A percentile compares a stretch with the other conserved stretches of the same genome.
Evolutionary conservation across 1,284 basidiomycete genomes (phyloP).

Genomic region (Naganishia albida): DNA sequence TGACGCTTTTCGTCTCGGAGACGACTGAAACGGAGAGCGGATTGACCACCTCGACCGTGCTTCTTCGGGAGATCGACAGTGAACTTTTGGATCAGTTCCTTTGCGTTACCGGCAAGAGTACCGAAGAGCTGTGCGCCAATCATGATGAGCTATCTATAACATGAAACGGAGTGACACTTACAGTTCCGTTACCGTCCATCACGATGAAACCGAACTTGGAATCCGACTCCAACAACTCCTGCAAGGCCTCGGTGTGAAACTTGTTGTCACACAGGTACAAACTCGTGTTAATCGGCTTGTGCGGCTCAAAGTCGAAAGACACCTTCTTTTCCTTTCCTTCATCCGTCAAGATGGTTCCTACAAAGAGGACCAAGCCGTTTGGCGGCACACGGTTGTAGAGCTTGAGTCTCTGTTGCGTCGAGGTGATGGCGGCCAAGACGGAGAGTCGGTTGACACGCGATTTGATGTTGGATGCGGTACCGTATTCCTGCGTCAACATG

Average conservation of each 20-base stretch:
- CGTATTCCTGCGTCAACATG: conserved; percentile 98
- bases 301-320: conserved; percentile 95
- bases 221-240: conserved; percentile 95
- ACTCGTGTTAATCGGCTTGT: conserved; percentile 97
- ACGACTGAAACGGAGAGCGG: conserved; percentile 98
- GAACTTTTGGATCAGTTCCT: conserved; percentile 97
- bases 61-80: conserved; percentile 99
- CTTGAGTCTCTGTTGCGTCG: conserved; percentile 97
- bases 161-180: conserved; percentile 13
- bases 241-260: conserved; percentile 97
- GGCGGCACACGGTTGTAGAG: conserved; percentile 94
- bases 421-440: conserved; percentile 95
- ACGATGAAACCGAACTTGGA: conserved; percentile 99
- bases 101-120: conserved; percentile 93
- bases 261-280: conserved; percentile 99
- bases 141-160: not conserved
- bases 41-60: conserved; percentile 99
- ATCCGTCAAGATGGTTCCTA: conserved; percentile 96
- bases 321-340: conserved; percentile 99
- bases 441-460: conserved; percentile 96
- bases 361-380: conserved; percentile 95
- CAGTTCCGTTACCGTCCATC: conserved; percentile 95
- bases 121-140: conserved; percentile 68
- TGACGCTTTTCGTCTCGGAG: conserved; percentile 98
- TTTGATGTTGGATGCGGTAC: conserved; percentile 98